These are phyloP conservation scores for Podospora bellae-mahoneyi DNA, from an alignment of 495 filamentous ascomycete species.

Conservation along the genomic window DNA sequence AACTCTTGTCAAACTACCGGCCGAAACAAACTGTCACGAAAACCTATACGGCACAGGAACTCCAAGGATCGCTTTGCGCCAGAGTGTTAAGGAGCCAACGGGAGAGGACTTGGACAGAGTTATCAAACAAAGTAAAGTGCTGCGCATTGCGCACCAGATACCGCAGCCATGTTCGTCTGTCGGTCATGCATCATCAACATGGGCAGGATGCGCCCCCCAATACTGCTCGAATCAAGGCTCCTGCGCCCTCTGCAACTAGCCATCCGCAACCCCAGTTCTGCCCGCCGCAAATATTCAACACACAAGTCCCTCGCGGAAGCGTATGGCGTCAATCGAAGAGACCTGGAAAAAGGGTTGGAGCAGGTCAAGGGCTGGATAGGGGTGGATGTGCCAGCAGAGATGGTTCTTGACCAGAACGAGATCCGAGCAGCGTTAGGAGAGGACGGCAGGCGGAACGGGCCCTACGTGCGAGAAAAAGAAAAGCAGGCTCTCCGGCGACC, in stretches of 20 bases:
- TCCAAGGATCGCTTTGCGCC: not conserved
- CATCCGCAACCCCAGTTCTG: not conserved
- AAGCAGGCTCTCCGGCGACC: not conserved
- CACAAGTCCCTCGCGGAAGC: not conserved
- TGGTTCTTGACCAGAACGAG: not conserved
- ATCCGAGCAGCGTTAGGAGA: constrained; percentile 1
- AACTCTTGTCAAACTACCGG: not conserved
- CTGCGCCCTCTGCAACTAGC: constrained; percentile 5
- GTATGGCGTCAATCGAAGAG: not conserved
- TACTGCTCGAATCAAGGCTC: constrained; percentile 14
- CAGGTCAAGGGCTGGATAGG: not conserved
- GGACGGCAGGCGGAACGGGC: not conserved
- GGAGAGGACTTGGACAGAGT: not conserved
- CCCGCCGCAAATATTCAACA: not conserved
- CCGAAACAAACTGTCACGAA: not conserved
- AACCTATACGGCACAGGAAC: not conserved
- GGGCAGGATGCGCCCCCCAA: constrained; percentile 18
- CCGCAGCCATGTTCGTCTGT: constrained; percentile 40
- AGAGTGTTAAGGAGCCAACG: not conserved
- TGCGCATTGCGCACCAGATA: not conserved
- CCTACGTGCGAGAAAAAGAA: not conserved
- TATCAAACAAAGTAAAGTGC: not conserved
- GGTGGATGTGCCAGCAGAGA: not conserved
- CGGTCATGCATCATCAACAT: constrained; percentile 34
- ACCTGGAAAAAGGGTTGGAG: not conserved